Evolutionary conservation across 2,329 filamentous ascomycete species (phyloP), one percentile per base, ranked within the genome.

Genomic region (Curvularia verruculosa): DNA sequence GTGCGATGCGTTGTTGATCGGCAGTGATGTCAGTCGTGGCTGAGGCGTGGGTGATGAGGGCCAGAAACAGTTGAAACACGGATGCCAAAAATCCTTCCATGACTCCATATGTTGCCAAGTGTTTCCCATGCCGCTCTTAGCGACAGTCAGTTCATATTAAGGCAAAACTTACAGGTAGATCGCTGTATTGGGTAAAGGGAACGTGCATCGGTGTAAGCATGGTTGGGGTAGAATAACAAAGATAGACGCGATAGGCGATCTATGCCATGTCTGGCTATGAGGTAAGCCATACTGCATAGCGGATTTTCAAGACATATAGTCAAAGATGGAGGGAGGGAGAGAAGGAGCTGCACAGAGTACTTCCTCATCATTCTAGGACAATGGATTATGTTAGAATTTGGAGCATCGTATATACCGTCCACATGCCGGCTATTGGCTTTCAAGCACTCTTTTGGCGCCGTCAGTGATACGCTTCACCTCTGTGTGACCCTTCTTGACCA

Each of bases 381-480:
- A n/a, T 13, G 15, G 23, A 37, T 41, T 24, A 34, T 37, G 41
- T 50, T 46, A 45, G 10, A 39, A 23, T 19, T 29, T 18, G 51
- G 34, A 44, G 29, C 23, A 26, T 43, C 40, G 13, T 43, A 26
- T 39, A 28, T 28, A 39, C 31, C 26, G 34, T 18, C 19, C 19
- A 29, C 8, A 26, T 52, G 40, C 18, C 36, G 48, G 39, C 53
- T 71, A 72, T 51, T 70, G 66, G 54, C 64, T 70, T 56, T 78
- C 75, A 56, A 83, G 66, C 28, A 80, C 80, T 71, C 76, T 80
- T 73, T 78, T 82, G 23, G 80, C 80, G 0, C 74, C 76, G 48
- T 83, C 80, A 4, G 77, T 74, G 57, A 82, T 78, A 69, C 77
- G 77, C 77, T 82, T 83, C 21, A 83, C 74, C 69, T 83, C 80